phyloP scores from a whole-genome alignment of 2,329 filamentous ascomycete genomes.

The Monosporascus ibericus region DNA sequence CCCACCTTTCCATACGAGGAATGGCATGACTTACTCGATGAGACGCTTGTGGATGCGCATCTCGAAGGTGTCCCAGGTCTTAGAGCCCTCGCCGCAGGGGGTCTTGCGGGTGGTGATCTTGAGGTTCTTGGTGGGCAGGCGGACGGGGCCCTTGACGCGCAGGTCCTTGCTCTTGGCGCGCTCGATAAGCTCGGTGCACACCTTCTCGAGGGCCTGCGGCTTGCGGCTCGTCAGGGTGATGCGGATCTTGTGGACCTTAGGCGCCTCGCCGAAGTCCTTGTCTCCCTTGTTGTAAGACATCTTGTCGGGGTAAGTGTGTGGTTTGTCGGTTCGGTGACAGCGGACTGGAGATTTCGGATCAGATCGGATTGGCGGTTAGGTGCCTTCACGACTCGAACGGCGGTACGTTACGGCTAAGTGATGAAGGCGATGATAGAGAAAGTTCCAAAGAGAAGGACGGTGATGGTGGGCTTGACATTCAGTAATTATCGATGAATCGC shows the following conservation, averaged over 20 bases:
- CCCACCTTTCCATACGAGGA: not conserved
- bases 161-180: constrained; percentile 98
- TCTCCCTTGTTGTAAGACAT: constrained; percentile 96
- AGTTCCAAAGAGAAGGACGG: constrained; percentile 2
- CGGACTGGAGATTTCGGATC: constrained; percentile 2
- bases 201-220: constrained; percentile 93
- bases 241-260: constrained; percentile 94
- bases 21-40: constrained; percentile 64
- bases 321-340: constrained; percentile 18
- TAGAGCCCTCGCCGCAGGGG: constrained; percentile 98
- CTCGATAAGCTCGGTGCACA: constrained; percentile 97
- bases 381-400: constrained; percentile 78
- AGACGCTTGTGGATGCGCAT: constrained; percentile 99
- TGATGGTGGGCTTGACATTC: not conserved
- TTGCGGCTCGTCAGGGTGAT: constrained; percentile 96
- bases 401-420: constrained; percentile 68
- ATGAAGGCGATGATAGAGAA: constrained; percentile 49
- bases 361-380: constrained; percentile 14
- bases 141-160: constrained; percentile 95
- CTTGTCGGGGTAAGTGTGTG: constrained; percentile 31
- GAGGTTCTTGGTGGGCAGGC: constrained; percentile 93
- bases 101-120: constrained; percentile 99
- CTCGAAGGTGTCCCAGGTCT: constrained; percentile 99
- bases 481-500: not conserved
- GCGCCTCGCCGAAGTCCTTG: constrained; percentile 87